Evolutionary conservation across 331 rosid genomes (phyloP).

Genomic region (Malus hybrid): DNA sequence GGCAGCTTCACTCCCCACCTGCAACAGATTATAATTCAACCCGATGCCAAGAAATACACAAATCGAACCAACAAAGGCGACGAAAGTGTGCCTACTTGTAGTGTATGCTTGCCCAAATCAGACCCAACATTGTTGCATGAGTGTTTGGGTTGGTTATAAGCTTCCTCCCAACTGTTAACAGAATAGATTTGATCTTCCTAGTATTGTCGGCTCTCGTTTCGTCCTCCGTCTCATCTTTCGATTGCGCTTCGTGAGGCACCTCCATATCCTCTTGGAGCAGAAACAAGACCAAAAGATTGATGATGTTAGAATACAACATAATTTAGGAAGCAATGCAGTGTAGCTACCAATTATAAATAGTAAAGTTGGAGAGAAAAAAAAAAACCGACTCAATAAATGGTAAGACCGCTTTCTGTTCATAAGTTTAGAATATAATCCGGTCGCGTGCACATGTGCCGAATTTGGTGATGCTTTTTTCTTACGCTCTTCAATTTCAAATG

Average conservation of each 20-base stretch:
- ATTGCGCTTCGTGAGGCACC: conserved; percentile 38
- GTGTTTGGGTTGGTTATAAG: conserved; percentile 76
- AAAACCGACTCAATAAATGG: conserved; percentile 15
- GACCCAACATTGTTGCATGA: conserved; percentile 73
- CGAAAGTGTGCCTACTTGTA: conserved; percentile 40
- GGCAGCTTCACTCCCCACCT: conserved; percentile 84
- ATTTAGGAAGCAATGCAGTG: not conserved
- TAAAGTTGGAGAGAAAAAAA: conserved; percentile 19
- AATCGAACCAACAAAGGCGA: not conserved
- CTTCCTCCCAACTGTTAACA: conserved; percentile 70
- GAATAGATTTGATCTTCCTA: conserved; percentile 42
- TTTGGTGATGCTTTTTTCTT: not conserved
- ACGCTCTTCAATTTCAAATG: not conserved
- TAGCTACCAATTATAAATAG: not conserved
- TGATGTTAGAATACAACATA: not conserved
- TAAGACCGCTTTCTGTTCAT: not conserved
- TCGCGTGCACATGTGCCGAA: not conserved
- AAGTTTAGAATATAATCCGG: conserved; percentile 7
- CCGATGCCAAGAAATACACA: no score
- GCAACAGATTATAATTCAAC: conserved; percentile 10
- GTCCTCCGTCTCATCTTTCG: conserved; percentile 63
- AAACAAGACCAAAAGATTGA: conserved; percentile 9
- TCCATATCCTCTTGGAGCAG: conserved; percentile 44
- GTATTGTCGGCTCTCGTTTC: conserved; percentile 25
- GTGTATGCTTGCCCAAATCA: conserved; percentile 73